Conservation (phyloP, 768 basidiomycete species). For the Cantharellus anzutake region DNA sequence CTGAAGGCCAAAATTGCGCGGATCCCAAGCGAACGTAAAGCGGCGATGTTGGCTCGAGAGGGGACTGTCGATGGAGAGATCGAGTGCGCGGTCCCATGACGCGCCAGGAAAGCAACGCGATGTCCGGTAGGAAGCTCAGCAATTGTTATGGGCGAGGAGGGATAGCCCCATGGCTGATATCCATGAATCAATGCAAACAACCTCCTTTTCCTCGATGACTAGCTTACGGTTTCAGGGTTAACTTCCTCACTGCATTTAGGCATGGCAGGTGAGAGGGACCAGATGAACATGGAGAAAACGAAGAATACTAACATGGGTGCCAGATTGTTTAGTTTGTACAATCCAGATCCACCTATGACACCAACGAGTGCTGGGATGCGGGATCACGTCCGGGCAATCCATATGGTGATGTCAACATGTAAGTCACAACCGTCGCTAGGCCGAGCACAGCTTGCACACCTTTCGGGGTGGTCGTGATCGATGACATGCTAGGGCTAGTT, state of each 20-base stretch:
- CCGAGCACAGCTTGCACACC: too few species aligned
- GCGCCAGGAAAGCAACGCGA: constrained; percentile 73
- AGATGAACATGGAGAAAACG: background rate
- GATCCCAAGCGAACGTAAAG: constrained; percentile 81
- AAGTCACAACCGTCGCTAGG: too few species aligned
- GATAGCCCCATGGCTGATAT: constrained; percentile 75
- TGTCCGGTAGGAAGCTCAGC: constrained; percentile 66
- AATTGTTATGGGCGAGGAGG: constrained; percentile 86
- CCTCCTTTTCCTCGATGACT: background rate
- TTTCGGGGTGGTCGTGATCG: too few species aligned
- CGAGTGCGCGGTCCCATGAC: constrained; percentile 71
- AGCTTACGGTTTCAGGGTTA: constrained; percentile 60
- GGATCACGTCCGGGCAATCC: too few species aligned
- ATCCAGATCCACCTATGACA: constrained; percentile 79
- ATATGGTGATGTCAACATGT: too few species aligned
- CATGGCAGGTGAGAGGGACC: background rate
- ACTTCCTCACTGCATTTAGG: constrained; percentile 39
- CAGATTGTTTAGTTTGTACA: constrained; percentile 86
- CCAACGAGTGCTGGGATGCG: constrained; percentile 47
- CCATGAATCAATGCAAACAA: background rate
- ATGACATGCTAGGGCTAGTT: too few species aligned
- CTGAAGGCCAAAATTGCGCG: constrained; percentile 83
- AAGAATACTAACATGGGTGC: constrained; percentile 52
- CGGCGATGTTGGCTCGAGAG: constrained; percentile 82
- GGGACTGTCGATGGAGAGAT: constrained; percentile 70